phyloP scores from a whole-genome alignment of 106 monocot genomes.

The Dendrobium catenatum region DNA sequence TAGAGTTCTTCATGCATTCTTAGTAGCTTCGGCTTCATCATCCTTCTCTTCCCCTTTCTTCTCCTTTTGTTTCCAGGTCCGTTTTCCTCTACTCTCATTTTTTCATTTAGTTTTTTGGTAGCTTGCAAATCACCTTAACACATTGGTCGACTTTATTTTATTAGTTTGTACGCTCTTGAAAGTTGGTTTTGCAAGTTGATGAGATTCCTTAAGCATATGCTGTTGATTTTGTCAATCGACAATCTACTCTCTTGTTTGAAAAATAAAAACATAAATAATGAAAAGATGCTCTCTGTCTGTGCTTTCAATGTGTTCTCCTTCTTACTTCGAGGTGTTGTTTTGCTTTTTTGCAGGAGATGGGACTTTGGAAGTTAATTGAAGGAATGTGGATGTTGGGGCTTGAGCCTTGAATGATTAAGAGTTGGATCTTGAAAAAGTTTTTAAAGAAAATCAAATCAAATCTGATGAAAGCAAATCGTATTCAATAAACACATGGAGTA shows the following conservation, averaged over 20 bases:
- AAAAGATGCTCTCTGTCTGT: slow-evolving; percentile 61
- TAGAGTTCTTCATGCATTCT: slow-evolving; percentile 1
- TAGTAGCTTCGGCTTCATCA: not conserved
- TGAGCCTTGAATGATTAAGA: slow-evolving; percentile 17
- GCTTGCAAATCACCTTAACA: not conserved
- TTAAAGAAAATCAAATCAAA: slow-evolving; percentile 9
- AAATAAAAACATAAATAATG: not conserved
- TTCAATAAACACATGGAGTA: not conserved
- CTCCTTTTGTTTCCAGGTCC: not conserved
- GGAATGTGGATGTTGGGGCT: slow-evolving; percentile 27
- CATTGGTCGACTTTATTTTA: not conserved
- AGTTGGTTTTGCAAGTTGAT: slow-evolving; percentile 29
- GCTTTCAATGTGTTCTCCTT: slow-evolving; percentile 16
- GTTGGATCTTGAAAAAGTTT: slow-evolving; percentile 13
- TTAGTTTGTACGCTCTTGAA: not conserved
- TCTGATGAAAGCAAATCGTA: not conserved
- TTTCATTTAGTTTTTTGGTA: not conserved
- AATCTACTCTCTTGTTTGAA: slow-evolving; percentile 9
- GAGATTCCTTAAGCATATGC: slow-evolving; percentile 36
- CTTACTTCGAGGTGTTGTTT: slow-evolving; percentile 27
- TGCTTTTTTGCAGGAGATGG: slow-evolving; percentile 24
- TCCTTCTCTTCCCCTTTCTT: not conserved
- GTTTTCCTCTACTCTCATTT: not conserved
- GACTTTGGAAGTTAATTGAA: slow-evolving; percentile 4
- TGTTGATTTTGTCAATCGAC: slow-evolving; percentile 17